Evolutionary conservation across 306 rosid species (phyloP).

Genomic region (Mimosa bimucronata): DNA sequence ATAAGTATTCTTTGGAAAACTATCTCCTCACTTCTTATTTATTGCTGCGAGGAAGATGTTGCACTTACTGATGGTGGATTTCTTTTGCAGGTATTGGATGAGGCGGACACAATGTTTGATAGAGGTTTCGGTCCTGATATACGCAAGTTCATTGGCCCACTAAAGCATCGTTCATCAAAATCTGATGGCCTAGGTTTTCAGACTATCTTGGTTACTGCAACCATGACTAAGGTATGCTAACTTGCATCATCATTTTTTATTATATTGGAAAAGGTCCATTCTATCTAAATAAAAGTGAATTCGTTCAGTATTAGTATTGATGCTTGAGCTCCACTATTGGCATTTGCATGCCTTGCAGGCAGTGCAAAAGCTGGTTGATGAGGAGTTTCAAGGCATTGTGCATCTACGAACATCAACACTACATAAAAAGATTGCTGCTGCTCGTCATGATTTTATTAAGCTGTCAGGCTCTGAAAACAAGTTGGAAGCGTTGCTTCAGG

Average conservation of each 20-base stretch:
- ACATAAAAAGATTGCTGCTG: slow-evolving; percentile 87
- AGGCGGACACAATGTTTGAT: slow-evolving; percentile 99
- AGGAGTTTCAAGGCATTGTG: slow-evolving; percentile 89
- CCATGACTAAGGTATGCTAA: slow-evolving; percentile 80
- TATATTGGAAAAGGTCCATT: neutral
- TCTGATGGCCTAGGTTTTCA: slow-evolving; percentile 77
- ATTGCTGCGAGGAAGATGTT: neutral
- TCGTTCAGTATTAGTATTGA: slow-evolving; percentile 25
- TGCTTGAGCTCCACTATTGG: slow-evolving; percentile 24
- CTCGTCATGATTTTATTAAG: slow-evolving; percentile 93
- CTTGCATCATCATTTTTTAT: slow-evolving; percentile 20
- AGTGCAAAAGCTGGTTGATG: slow-evolving; percentile 87
- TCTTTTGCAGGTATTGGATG: slow-evolving; percentile 81
- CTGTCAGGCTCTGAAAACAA: slow-evolving; percentile 93
- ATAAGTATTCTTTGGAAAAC: slow-evolving; percentile 7
- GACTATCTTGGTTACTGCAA: slow-evolving; percentile 91
- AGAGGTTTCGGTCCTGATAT: slow-evolving; percentile 98
- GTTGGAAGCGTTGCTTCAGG: slow-evolving; percentile 94
- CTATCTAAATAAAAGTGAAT: neutral
- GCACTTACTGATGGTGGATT: slow-evolving; percentile 26
- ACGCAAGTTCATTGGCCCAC: slow-evolving; percentile 78
- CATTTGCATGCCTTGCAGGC: slow-evolving; percentile 58
- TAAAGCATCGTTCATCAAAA: slow-evolving; percentile 70
- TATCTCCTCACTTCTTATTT: neutral
- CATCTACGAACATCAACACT: slow-evolving; percentile 90